A percentile compares a stretch with the other conserved stretches of the same genome.
These are phyloP conservation scores for bread wheat (Triticum aestivum) DNA, from an alignment of 176 grass and related monocot species.

Conservation along the genomic window DNA sequence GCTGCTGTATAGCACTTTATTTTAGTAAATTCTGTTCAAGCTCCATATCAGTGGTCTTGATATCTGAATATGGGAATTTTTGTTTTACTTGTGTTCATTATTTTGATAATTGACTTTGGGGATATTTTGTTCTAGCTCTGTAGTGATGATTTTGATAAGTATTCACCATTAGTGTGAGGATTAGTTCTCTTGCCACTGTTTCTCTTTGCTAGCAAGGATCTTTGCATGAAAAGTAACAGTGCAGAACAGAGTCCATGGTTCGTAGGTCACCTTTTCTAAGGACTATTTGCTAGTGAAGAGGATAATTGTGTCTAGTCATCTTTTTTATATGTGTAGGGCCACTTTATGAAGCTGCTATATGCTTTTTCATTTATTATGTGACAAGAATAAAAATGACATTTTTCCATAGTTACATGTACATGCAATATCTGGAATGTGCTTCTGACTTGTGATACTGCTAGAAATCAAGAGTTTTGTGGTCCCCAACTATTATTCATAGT, in stretches of 20 bases:
- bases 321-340: background rate
- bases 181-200: background rate
- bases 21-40: background rate
- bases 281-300: background rate
- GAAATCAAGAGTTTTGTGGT: background rate
- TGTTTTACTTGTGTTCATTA: background rate
- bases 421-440: background rate
- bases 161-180: background rate
- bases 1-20: background rate
- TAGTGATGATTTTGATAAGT: background rate
- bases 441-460: background rate
- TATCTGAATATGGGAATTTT: background rate
- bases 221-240: background rate
- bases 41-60: background rate
- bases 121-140: background rate
- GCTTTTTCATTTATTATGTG: background rate
- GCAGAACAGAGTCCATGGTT: background rate
- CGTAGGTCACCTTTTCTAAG: background rate
- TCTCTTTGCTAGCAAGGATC: background rate
- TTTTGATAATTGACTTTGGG: background rate
- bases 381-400: background rate
- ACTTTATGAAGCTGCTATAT: background rate
- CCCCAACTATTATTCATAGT: background rate
- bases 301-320: background rate
- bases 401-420: background rate